Evolutionary conservation across 2,329 filamentous ascomycete species (phyloP).

Genomic region (Pseudogymnoascus sp.): DNA sequence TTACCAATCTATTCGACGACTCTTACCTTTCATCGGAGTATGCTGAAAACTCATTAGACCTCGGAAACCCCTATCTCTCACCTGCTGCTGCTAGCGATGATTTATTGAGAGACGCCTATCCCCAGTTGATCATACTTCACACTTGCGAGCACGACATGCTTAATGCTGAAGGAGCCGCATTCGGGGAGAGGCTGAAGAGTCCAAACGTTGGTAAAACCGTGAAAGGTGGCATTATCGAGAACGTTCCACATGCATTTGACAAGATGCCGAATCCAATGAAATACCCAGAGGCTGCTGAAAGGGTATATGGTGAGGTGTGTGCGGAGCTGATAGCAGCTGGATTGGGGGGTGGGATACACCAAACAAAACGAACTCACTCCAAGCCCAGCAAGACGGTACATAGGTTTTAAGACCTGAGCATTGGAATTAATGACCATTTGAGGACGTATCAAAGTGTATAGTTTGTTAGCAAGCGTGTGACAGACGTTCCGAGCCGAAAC

Average conservation of each 20-base stretch:
- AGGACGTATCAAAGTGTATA: background rate
- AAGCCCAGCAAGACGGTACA: background rate
- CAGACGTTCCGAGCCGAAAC: background rate
- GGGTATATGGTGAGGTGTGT: slow-evolving; percentile 26
- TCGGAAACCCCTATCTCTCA: slow-evolving; percentile 47
- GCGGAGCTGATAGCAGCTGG: slow-evolving; percentile 18
- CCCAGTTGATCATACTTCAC: slow-evolving; percentile 48
- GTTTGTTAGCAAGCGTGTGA: background rate
- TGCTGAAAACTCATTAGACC: slow-evolving; percentile 31
- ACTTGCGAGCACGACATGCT: slow-evolving; percentile 60
- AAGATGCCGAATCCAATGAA: slow-evolving; percentile 55
- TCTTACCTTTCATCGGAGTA: slow-evolving; percentile 50
- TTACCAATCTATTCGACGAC: slow-evolving; percentile 56
- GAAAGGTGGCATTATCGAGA: slow-evolving; percentile 48
- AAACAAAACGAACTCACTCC: background rate
- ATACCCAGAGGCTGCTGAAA: slow-evolving; percentile 25
- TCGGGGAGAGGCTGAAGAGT: slow-evolving; percentile 48
- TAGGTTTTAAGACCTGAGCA: background rate
- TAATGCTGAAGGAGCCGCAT: slow-evolving; percentile 50
- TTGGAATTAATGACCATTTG: background rate
- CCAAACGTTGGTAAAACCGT: slow-evolving; percentile 45
- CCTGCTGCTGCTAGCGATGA: slow-evolving; percentile 48
- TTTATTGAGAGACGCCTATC: slow-evolving; percentile 37
- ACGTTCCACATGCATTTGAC: slow-evolving; percentile 57
- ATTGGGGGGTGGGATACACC: background rate